Percentiles rank a stretch among this genome's conserved stretches.
Evolutionary conservation across 805 yeast species (phyloP).

Genomic region (Ogataea ramenticola): DNA sequence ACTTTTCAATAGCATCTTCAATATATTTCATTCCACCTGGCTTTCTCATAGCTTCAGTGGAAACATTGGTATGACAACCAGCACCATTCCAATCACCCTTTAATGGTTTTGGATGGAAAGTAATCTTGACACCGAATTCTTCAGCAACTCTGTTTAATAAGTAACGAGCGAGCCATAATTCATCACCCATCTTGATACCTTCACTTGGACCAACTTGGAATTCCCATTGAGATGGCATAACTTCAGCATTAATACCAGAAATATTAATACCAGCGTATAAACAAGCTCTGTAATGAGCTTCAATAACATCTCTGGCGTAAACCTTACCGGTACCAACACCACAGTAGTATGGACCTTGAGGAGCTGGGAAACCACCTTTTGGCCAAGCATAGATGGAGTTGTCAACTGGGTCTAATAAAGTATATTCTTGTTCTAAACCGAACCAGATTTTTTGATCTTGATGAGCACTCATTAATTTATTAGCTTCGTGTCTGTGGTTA

Average conservation of each 20-base stretch:
- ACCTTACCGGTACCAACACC: conserved; percentile 99
- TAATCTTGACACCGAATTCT: conserved; percentile 97
- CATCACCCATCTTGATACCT: conserved; percentile 96
- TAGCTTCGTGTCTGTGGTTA: conserved; percentile 97
- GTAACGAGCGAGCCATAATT: conserved; percentile 94
- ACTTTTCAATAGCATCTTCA: conserved; percentile 86
- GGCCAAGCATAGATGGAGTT: conserved; percentile 98
- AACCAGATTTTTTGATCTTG: conserved; percentile 84
- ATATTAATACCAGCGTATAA: conserved; percentile 84
- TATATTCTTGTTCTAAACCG: conserved; percentile 98
- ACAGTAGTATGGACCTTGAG: conserved; percentile 99
- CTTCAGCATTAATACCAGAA: conserved; percentile 98
- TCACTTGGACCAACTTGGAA: conserved; percentile 98
- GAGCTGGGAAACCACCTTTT: conserved; percentile 99
- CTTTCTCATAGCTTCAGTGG: conserved; percentile 83
- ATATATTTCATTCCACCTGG: conserved; percentile 96
- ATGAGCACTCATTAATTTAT: conserved; percentile 91
- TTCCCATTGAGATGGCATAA: conserved; percentile 99
- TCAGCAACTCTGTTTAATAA: conserved; percentile 92
- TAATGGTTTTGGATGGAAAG: conserved; percentile 98
- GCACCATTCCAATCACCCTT: conserved; percentile 99
- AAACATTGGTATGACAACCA: conserved; percentile 98
- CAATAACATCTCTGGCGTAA: conserved; percentile 95
- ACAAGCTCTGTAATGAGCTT: conserved; percentile 99
- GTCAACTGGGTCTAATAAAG: conserved; percentile 77